These are phyloP conservation scores for Collybia sordida DNA, from an alignment of 768 basidiomycete genomes.

Conservation along the genomic window DNA sequence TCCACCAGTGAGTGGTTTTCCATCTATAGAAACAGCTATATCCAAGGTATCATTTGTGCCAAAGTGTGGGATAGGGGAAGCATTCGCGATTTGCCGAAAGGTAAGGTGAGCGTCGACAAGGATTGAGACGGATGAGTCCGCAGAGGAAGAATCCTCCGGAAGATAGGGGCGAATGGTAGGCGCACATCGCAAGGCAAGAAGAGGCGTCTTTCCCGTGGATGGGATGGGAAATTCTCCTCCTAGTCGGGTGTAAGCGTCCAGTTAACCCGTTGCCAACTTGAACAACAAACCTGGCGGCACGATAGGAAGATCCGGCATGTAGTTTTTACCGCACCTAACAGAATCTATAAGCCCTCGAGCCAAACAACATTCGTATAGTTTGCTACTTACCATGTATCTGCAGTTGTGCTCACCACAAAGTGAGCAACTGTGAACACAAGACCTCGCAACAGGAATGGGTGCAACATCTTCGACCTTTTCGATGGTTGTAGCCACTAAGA, in stretches of 20 bases:
- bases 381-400: constrained; percentile 15
- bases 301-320: constrained; percentile 41
- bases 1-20: constrained; percentile 41
- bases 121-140: constrained; percentile 39
- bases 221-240: constrained; percentile 47
- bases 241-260: constrained; percentile 6
- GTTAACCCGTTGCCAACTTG: background rate
- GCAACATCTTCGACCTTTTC: too few species aligned
- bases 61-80: constrained; percentile 37
- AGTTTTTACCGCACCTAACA: constrained; percentile 57
- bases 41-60: constrained; percentile 26
- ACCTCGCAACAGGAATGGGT: background rate
- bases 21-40: constrained; percentile 47
- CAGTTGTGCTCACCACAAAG: constrained; percentile 3
- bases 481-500: too few species aligned
- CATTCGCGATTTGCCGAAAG: constrained; percentile 44
- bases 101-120: constrained; percentile 54
- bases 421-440: background rate
- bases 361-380: background rate
- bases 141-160: constrained; percentile 42
- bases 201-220: constrained; percentile 33
- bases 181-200: constrained; percentile 57
- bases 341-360: constrained; percentile 21
- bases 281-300: constrained; percentile 38
- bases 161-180: constrained; percentile 63